phyloP scores from a whole-genome alignment of 768 basidiomycete species.

The Amanita pseudoporphyria region DNA sequence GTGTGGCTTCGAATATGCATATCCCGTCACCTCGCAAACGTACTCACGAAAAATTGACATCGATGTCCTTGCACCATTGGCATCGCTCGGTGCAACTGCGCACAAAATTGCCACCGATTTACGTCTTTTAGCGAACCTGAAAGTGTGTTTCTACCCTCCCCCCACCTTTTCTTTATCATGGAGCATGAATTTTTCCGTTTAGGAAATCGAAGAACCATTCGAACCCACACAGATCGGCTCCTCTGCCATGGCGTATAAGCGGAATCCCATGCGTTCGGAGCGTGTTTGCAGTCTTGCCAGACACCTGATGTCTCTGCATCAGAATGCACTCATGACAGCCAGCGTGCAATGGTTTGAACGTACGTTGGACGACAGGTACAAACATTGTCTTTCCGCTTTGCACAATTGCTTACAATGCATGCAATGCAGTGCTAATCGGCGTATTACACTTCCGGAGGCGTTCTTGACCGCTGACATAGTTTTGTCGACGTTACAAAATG shows the following conservation, averaged over 20 bases:
- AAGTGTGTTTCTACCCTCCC: conserved; percentile 36
- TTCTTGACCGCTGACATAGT: conserved; percentile 97
- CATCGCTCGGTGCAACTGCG: conserved; percentile 87
- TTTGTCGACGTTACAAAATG: conserved; percentile 90
- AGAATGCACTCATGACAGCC: conserved; percentile 92
- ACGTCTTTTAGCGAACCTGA: conserved; percentile 87
- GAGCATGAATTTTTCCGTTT: background rate
- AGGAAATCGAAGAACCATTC: conserved; percentile 98
- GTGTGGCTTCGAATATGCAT: conserved; percentile 87
- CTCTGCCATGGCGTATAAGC: conserved; percentile 98
- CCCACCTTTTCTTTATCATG: background rate
- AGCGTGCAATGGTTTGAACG: conserved; percentile 98
- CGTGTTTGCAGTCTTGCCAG: conserved; percentile 94
- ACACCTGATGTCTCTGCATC: conserved; percentile 92
- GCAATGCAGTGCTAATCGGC: conserved; percentile 74
- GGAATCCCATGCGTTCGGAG: conserved; percentile 98
- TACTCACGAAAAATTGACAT: conserved; percentile 97
- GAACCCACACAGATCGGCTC: conserved; percentile 98
- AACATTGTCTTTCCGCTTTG: too few relatives aligned
- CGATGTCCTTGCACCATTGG: conserved; percentile 84
- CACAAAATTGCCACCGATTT: conserved; percentile 98
- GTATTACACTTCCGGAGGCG: conserved; percentile 93
- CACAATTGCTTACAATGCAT: background rate
- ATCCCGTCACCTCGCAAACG: conserved; percentile 97
- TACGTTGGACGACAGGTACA: conserved; percentile 91